Conservation (phyloP, 2,329 filamentous ascomycete genomes). For the Ceratocystis huliohia region DNA sequence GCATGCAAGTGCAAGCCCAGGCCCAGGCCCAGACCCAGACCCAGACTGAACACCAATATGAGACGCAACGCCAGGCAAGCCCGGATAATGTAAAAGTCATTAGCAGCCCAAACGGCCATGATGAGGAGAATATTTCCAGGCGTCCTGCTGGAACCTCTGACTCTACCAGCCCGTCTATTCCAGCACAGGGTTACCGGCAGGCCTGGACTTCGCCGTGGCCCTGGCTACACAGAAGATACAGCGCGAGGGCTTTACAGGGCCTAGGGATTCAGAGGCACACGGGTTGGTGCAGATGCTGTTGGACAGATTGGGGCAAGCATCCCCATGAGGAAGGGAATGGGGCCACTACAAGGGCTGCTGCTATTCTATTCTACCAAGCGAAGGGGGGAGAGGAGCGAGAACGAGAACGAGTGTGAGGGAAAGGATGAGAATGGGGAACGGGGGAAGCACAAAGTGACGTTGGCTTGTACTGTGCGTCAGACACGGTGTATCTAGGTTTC, state of each 20-base stretch:
- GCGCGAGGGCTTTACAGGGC: slow-evolving; percentile 49
- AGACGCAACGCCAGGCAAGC: background rate
- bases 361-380: background rate
- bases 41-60: background rate
- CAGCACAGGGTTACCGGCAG: slow-evolving; percentile 26
- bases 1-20: slow-evolving; percentile 29
- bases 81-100: background rate
- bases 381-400: background rate
- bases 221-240: slow-evolving; percentile 57
- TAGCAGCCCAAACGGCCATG: background rate
- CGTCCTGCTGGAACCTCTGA: background rate
- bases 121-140: background rate
- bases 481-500: background rate
- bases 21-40: background rate
- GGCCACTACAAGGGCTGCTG: too few species aligned
- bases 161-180: background rate
- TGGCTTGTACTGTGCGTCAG: background rate
- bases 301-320: background rate
- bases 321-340: background rate
- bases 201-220: slow-evolving; percentile 47
- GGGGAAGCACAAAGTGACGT: background rate
- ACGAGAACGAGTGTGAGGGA: background rate
- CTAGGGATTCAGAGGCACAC: slow-evolving; percentile 28
- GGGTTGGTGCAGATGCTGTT: background rate
- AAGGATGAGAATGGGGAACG: background rate